These are phyloP conservation scores for Tardiomyces blankii DNA, from an alignment of 1,139 yeast species.

Conservation along the genomic window DNA sequence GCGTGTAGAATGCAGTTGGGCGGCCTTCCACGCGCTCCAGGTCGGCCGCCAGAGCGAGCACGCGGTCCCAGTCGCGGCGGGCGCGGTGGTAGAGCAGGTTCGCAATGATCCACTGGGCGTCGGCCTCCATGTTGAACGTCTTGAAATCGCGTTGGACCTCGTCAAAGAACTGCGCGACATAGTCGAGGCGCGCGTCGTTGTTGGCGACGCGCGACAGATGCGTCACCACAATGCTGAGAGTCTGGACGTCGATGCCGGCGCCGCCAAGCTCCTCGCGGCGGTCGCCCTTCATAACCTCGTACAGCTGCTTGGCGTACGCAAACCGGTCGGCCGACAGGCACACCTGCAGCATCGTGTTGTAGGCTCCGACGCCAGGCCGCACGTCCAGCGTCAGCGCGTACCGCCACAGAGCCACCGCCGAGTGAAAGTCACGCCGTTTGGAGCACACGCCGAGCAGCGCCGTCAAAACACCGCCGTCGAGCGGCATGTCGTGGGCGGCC, in stretches of 20 bases:
- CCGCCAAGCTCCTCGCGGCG: constrained; percentile 8
- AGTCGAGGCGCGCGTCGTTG: constrained; percentile 1
- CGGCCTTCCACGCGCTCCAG: not conserved
- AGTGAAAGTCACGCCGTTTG: constrained; percentile 17
- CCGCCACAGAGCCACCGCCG: constrained; percentile 20
- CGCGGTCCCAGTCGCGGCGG: not conserved
- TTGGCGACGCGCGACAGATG: constrained; percentile 10
- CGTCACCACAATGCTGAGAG: constrained; percentile 18
- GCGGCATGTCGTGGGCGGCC: constrained; percentile 15
- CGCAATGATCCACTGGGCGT: not conserved
- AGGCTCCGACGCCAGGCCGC: constrained; percentile 17
- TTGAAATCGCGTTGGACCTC: constrained; percentile 6
- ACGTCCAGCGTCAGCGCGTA: constrained; percentile 16
- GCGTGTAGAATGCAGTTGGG: not conserved
- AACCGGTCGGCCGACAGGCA: constrained; percentile 12
- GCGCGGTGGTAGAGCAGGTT: not conserved
- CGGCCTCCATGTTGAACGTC: not conserved
- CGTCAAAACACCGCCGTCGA: constrained; percentile 16
- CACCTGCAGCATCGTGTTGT: constrained; percentile 18
- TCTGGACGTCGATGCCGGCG: constrained; percentile 9
- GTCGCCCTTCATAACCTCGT: constrained; percentile 10
- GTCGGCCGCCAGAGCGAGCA: not conserved
- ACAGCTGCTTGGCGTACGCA: constrained; percentile 12
- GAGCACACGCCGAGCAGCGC: constrained; percentile 23
- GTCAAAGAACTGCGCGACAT: constrained; percentile 4